These are phyloP conservation scores for Aureobasidium subglaciale DNA, from an alignment of 2,329 filamentous ascomycete genomes.

Conservation along the genomic window DNA sequence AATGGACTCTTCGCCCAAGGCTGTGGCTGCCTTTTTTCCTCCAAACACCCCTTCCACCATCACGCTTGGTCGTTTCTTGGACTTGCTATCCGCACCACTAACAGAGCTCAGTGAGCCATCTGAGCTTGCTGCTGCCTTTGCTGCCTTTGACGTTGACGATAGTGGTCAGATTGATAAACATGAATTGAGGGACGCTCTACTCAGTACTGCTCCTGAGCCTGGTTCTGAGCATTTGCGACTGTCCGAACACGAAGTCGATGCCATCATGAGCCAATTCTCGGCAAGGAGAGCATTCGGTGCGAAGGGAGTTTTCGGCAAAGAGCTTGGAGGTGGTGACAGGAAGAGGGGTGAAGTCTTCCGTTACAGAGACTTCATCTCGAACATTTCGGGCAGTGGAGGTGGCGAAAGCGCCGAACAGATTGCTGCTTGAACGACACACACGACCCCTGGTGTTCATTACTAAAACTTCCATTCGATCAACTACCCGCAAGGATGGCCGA, in stretches of 20 bases:
- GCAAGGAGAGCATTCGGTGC: slow-evolving; percentile 71
- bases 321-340: slow-evolving; percentile 18
- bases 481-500: no score
- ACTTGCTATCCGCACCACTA: slow-evolving; percentile 68
- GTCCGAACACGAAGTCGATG: slow-evolving; percentile 70
- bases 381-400: slow-evolving; percentile 33
- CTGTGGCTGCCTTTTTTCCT: slow-evolving; percentile 78
- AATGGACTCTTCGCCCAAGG: slow-evolving; percentile 62
- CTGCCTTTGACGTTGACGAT: slow-evolving; percentile 92
- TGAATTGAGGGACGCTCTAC: slow-evolving; percentile 73
- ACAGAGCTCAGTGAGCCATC: slow-evolving; percentile 66
- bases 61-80: slow-evolving; percentile 78
- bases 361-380: slow-evolving; percentile 82
- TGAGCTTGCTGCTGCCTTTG: slow-evolving; percentile 83
- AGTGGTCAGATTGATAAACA: slow-evolving; percentile 82
- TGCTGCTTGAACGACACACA: neutral
- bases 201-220: slow-evolving; percentile 72
- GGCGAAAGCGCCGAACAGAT: slow-evolving; percentile 12
- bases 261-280: slow-evolving; percentile 79
- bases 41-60: slow-evolving; percentile 55
- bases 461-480: no score
- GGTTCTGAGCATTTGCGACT: slow-evolving; percentile 54
- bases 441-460: neutral
- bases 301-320: slow-evolving; percentile 49
- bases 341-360: slow-evolving; percentile 83